Evolutionary conservation across 495 filamentous ascomycete genomes (phyloP).

Genomic region (Xylaria telfairii): DNA sequence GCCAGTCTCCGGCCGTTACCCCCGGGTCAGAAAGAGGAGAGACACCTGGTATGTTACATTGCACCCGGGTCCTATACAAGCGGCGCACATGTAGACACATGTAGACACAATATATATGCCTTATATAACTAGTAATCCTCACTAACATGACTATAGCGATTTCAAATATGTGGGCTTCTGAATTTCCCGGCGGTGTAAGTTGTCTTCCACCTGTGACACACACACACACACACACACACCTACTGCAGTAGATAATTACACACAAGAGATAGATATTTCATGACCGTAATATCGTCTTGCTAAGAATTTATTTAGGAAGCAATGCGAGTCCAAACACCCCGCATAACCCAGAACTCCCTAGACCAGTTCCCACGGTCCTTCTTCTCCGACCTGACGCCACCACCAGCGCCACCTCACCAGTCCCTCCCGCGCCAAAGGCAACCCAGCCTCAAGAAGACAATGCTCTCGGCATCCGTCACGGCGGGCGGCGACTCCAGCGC

Average conservation of each 20-base stretch:
- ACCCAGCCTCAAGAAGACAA: background rate
- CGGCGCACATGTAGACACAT: background rate
- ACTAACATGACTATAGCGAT: conserved; percentile 1
- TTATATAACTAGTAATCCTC: background rate
- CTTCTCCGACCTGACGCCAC: conserved; percentile 54
- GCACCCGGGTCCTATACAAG: background rate
- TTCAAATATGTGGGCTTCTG: conserved; percentile 20
- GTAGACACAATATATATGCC: background rate
- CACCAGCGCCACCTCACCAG: background rate
- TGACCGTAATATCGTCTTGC: background rate
- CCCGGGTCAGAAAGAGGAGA: conserved; percentile 37
- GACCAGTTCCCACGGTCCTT: conserved; percentile 47
- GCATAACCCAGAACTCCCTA: conserved; percentile 41
- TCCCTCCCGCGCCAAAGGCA: conserved; percentile 17
- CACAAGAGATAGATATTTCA: background rate
- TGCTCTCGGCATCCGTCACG: conserved; percentile 12
- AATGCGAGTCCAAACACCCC: conserved; percentile 54
- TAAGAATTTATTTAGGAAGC: conserved; percentile 47
- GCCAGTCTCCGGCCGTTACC: conserved; percentile 42
- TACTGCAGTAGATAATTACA: background rate
- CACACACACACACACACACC: background rate
- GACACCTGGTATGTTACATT: conserved; percentile 17
- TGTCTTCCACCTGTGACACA: background rate
- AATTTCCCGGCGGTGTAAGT: conserved; percentile 40
- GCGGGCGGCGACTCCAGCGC: conserved; percentile 12